Evolutionary conservation across 441 rosid species (phyloP), one percentile per base, ranked within the genome.

Genomic region (Flueggea neowawraea): DNA sequence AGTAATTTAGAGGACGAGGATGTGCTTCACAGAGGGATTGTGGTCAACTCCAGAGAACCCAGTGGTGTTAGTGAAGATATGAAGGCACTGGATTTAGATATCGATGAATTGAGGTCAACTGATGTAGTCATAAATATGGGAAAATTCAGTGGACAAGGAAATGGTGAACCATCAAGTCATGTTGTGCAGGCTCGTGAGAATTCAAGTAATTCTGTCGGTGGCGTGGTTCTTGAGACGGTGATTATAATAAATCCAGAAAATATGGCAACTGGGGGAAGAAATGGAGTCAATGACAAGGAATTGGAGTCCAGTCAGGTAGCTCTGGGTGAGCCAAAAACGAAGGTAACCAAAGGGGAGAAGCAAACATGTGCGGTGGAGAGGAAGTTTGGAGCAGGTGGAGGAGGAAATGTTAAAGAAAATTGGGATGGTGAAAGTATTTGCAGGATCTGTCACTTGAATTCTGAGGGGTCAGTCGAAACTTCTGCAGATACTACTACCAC

Each of bases 381-480:
- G 58, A 82, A 72, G 63, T 57, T 75, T 54, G 60, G 64, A 31
- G 63, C 16, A 10, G 71, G 68, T 22, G 75, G 47, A 41, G 75
- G 47, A 41, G 81, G 75, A 36, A 60, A 44, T 36, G 15, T 58
- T 41, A 75, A 61, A 65, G 89, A 80, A 66, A 65, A 60, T 39
- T 65, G 67, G 22, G 84, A 75, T 12, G 77, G 75, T 54, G 90
- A 85, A 64, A 78, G 62, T 39, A 80, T 90, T 58, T 93, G 98
- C 65, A 82, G 98, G 73, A 90, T 90, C 68, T 93, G 97, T 70
- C 89, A 88, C 69, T 80, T 93, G 82, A 79, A 61, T 69, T 74
- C 85, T 17, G 94, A 90, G 59, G 90, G 74, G 54, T 50, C 77
- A 28, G 52, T 58, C 53, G 85, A 78, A 75, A 44, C 63, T 5